Base-by-base conservation (phyloP, 2,329 filamentous ascomycete species). In the Calonectria leucothoes region DNA sequence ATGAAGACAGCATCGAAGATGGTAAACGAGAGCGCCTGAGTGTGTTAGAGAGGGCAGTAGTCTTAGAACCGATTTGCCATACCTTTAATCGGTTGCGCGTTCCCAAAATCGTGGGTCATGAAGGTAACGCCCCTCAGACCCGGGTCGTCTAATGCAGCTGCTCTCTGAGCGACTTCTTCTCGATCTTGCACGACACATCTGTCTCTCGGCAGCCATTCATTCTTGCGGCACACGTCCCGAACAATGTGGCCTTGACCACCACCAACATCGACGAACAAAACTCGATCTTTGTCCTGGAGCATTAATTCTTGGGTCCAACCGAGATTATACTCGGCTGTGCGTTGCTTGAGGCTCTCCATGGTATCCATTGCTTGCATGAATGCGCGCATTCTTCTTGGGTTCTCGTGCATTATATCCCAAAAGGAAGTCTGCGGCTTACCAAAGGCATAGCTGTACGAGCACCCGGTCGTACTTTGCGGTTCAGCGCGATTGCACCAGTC, bases 1-100 rank as follows among this genome's bases (percentile, higher is more conserved):
- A 72, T 85, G 84, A 2, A 85, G 80, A 49, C 82, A 83, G 8
- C 82, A 61, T 25, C 71, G 66, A 25, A 75, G 23, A 45, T 75
- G 69, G 27, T 86, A 86, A 15, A 84, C 74, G 29, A 82, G 70
- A 20, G 85, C 84, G 6, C 81, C 84, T 84, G 27, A 4, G 27
- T 6, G 42, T 42, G 37, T 59, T 11, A 59, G n/a, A 0, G 35
- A 8, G 11, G 15, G 27, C 10, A 25, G 27, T 15, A 4, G 3
- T 7, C 1, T 3, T 17, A 14, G 29, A 12, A 23, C 25, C 20
- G 1, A n/a, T n/a, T n/a, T 17, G 55, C 0, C 55, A 27, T 55
- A 82, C 82, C 81, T 73, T 82, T 77, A 23, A 83, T 69, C 2
- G 83, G 82, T 72, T 84, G 82, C 63, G 80, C 75, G 11, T 72